phyloP scores from a whole-genome alignment of 169 alveolate species.

The Cryptosporidium canis region DNA sequence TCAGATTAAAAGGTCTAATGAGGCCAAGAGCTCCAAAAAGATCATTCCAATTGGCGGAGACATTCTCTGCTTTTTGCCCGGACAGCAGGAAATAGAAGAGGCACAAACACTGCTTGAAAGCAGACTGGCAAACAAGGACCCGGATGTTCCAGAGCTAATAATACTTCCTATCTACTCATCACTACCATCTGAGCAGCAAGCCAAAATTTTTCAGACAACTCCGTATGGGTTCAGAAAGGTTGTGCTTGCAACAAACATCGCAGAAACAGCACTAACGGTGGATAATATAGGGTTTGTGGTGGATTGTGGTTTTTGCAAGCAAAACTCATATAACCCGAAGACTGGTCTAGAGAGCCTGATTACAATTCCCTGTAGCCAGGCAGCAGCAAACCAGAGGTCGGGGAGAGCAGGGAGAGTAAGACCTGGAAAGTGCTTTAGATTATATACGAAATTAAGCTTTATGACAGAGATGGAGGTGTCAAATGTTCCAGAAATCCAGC shows the following conservation, averaged over 20 bases:
- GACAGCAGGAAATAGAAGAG: slow-evolving; percentile 97
- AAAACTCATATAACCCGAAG: slow-evolving; percentile 96
- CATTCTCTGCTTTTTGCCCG: slow-evolving; percentile 97
- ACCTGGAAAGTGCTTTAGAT: slow-evolving; percentile 98
- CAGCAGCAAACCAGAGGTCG: slow-evolving; percentile 99
- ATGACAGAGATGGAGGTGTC: slow-evolving; percentile 95
- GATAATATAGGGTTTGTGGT: slow-evolving; percentile 97
- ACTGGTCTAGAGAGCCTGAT: slow-evolving; percentile 97
- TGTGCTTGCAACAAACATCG: slow-evolving; percentile 97
- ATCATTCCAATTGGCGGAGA: slow-evolving; percentile 90
- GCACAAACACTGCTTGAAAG: slow-evolving; percentile 83
- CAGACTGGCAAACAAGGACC: slow-evolving; percentile 78
- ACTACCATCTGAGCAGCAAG: slow-evolving; percentile 98
- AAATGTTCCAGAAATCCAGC: slow-evolving; percentile 95
- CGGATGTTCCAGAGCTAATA: slow-evolving; percentile 91
- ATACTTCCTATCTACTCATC: slow-evolving; percentile 97
- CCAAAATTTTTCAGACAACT: slow-evolving; percentile 96
- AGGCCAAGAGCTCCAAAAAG: background rate
- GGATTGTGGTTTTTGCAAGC: slow-evolving; percentile 98
- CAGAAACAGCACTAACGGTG: slow-evolving; percentile 99
- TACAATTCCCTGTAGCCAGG: slow-evolving; percentile 98
- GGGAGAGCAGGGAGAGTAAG: slow-evolving; percentile 99
- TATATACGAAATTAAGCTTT: slow-evolving; percentile 96
- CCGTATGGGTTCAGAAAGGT: slow-evolving; percentile 95
- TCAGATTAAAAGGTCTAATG: slow-evolving; percentile 78